Percentiles rank a stretch among this genome's conserved stretches.
phyloP scores from a whole-genome alignment of 306 rosid species.

The Cicer pinnatifidum region DNA sequence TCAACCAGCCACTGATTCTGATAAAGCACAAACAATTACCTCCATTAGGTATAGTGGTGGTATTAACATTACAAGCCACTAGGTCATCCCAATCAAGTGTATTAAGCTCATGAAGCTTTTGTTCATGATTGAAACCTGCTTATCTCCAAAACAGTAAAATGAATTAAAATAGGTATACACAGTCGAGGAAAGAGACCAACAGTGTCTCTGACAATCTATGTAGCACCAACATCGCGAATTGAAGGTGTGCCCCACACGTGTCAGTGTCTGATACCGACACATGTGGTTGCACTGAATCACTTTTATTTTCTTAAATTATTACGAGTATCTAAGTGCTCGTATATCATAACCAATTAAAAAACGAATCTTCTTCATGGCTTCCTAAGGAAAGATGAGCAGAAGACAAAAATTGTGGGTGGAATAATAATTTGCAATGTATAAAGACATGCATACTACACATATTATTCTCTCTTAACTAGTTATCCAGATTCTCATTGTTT shows the following conservation, averaged over 20 bases:
- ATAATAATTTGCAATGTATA: background rate
- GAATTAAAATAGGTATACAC: slow-evolving; percentile 42
- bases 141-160: slow-evolving; percentile 42
- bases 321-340: background rate
- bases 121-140: slow-evolving; percentile 65
- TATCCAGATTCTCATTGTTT: background rate
- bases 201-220: slow-evolving; percentile 16
- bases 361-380: slow-evolving; percentile 2
- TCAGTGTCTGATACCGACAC: too few relatives aligned
- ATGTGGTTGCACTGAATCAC: too few relatives aligned
- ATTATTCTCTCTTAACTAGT: slow-evolving; percentile 19
- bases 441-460: slow-evolving; percentile 20
- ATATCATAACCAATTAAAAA: slow-evolving; percentile 29
- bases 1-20: slow-evolving; percentile 40
- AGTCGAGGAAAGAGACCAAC: slow-evolving; percentile 38
- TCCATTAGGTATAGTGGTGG: slow-evolving; percentile 49
- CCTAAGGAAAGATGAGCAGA: slow-evolving; percentile 26
- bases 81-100: slow-evolving; percentile 99
- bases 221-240: too few relatives aligned
- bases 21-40: slow-evolving; percentile 62
- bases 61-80: slow-evolving; percentile 59
- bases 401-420: slow-evolving; percentile 4
- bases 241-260: too few relatives aligned
- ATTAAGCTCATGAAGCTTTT: slow-evolving; percentile 82
- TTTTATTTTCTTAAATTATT: too few relatives aligned